A percentile compares a stretch with the other conserved stretches of the same genome.
These are phyloP conservation scores for Pestalotiopsis sp. DNA, from an alignment of 2,329 filamentous ascomycete species.

Conservation along the genomic window DNA sequence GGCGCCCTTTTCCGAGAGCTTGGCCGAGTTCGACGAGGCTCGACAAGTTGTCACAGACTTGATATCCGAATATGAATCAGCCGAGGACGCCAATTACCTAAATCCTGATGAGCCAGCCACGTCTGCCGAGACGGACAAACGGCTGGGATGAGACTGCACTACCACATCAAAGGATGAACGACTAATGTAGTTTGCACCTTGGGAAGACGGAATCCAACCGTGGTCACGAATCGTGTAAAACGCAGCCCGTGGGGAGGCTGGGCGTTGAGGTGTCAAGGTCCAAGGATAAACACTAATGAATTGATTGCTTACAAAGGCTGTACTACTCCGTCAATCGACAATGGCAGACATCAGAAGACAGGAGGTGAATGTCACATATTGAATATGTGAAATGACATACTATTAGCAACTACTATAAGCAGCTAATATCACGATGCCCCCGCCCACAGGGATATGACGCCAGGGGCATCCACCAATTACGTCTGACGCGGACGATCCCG, in stretches of 20 bases:
- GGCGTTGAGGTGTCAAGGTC: not conserved
- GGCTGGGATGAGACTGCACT: slow-evolving; percentile 35
- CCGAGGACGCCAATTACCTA: slow-evolving; percentile 87
- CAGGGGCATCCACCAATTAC: not conserved
- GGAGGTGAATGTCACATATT: not conserved
- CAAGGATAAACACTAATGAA: not conserved
- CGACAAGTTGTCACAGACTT: slow-evolving; percentile 88
- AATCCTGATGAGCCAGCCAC: slow-evolving; percentile 65
- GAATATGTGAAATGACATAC: not conserved
- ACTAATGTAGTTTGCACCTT: not conserved
- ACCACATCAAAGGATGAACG: not conserved
- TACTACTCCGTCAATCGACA: not conserved
- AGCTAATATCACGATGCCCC: not conserved
- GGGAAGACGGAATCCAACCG: not conserved
- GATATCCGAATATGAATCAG: slow-evolving; percentile 93
- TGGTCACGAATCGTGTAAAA: not conserved
- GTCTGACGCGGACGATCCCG: not conserved
- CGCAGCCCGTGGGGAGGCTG: not conserved
- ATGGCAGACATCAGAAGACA: not conserved
- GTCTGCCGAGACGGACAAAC: slow-evolving; percentile 54
- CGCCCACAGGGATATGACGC: not conserved
- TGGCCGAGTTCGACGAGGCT: slow-evolving; percentile 94
- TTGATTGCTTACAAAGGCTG: not conserved
- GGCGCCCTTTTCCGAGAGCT: slow-evolving; percentile 84
- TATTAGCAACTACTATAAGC: not conserved